Conservation (phyloP, 1,139 yeast species). For the Scheffersomyces quercinus region DNA sequence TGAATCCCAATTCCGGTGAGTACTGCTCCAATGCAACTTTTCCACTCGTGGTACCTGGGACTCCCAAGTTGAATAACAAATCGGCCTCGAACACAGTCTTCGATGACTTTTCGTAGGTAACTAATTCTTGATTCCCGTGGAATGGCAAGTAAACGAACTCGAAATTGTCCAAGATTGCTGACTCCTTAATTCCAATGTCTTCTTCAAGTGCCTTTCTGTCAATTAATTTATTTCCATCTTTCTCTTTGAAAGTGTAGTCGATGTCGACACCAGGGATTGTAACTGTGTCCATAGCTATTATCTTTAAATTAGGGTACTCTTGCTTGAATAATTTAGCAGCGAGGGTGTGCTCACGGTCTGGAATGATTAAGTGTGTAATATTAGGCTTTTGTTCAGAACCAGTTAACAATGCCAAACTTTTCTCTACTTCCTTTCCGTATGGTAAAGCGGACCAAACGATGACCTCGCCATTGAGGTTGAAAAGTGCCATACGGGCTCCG, state of each 20-base stretch:
- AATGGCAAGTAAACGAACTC: conserved; percentile 26
- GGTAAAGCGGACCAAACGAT: conserved; percentile 67
- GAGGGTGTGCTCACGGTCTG: conserved; percentile 57
- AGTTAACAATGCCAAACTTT: conserved; percentile 35
- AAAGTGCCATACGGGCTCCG: conserved; percentile 62
- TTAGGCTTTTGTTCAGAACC: conserved; percentile 24
- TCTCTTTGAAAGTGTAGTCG: conserved; percentile 23
- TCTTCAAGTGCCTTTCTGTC: conserved; percentile 20
- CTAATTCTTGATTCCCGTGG: conserved; percentile 24
- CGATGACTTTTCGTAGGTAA: conserved; percentile 20
- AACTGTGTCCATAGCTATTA: conserved; percentile 49
- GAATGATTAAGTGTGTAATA: conserved; percentile 47
- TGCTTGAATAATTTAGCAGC: conserved; percentile 55
- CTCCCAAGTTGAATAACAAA: conserved; percentile 22
- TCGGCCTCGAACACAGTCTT: conserved; percentile 25
- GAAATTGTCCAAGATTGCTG: conserved; percentile 19
- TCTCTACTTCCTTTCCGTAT: conserved; percentile 45
- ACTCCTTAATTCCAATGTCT: conserved; percentile 21
- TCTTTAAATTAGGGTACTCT: conserved; percentile 45
- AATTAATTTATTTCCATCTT: conserved; percentile 28
- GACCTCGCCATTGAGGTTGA: conserved; percentile 37
- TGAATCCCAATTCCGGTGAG: conserved; percentile 19
- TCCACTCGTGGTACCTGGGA: conserved; percentile 13
- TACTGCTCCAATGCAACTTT: conserved; percentile 23
- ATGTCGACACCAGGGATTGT: conserved; percentile 8